phyloP scores from a whole-genome alignment of 441 rosid species.

The Populus tomentosa region DNA sequence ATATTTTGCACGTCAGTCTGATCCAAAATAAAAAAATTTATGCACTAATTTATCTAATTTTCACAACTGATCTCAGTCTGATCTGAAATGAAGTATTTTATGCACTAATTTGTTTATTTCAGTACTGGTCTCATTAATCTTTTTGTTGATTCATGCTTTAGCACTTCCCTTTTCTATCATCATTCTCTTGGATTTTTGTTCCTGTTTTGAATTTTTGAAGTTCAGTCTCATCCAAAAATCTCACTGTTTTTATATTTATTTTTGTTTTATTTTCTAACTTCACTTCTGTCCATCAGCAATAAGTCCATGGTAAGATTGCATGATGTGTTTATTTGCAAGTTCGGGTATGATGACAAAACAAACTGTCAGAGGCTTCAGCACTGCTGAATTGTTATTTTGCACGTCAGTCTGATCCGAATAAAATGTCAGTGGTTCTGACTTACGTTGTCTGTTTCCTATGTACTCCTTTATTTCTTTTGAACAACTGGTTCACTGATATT shows the following conservation, averaged over 20 bases:
- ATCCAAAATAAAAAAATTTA: neutral
- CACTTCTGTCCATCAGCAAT: too few relatives aligned
- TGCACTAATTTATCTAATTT: too few relatives aligned
- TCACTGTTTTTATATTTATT: too few relatives aligned
- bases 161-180: neutral
- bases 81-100: too few relatives aligned
- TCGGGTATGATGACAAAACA: slow-evolving; percentile 8
- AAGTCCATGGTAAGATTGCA: neutral
- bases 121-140: neutral
- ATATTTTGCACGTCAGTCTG: neutral
- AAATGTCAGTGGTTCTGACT: neutral
- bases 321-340: neutral
- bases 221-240: too few relatives aligned
- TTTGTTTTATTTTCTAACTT: too few relatives aligned
- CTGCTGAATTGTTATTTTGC: slow-evolving; percentile 14
- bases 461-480: neutral
- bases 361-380: slow-evolving; percentile 4
- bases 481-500: neutral
- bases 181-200: too few relatives aligned
- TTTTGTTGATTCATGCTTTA: neutral
- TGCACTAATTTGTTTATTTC: too few relatives aligned
- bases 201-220: too few relatives aligned
- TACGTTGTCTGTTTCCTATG: neutral
- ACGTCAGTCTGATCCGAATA: slow-evolving; percentile 21
- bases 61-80: neutral